These are phyloP conservation scores for Tolypocladium album DNA, from an alignment of 2,329 filamentous ascomycete genomes.

Conservation along the genomic window DNA sequence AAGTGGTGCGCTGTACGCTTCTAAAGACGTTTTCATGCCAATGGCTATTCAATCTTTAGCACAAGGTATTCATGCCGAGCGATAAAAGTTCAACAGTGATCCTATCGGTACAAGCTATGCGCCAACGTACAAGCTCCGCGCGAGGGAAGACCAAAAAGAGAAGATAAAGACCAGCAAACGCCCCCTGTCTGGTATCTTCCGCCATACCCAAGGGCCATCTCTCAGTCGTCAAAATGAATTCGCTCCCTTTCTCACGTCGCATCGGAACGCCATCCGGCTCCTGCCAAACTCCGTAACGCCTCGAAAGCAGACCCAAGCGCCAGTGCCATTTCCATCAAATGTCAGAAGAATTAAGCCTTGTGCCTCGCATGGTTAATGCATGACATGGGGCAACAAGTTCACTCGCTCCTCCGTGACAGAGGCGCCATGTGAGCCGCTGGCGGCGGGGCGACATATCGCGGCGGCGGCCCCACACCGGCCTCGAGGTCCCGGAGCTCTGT, in stretches of 20 bases:
- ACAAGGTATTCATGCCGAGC: background rate
- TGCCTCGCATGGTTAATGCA: background rate
- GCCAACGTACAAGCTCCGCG: background rate
- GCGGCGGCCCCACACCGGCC: slow-evolving; percentile 12
- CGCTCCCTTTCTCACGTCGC: background rate
- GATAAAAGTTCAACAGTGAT: background rate
- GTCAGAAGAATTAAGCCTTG: background rate
- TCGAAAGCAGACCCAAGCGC: background rate
- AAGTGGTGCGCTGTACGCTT: background rate
- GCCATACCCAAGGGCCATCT: background rate
- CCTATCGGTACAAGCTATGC: background rate
- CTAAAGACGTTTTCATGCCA: background rate
- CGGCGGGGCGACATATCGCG: slow-evolving; percentile 17
- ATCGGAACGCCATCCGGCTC: background rate
- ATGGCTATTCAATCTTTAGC: too few species aligned
- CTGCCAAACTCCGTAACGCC: background rate
- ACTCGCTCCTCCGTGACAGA: background rate
- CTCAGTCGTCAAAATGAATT: background rate
- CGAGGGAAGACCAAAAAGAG: background rate
- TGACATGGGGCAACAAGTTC: background rate
- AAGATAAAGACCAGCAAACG: background rate
- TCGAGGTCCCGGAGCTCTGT: slow-evolving; percentile 16
- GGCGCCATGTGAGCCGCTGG: slow-evolving; percentile 6
- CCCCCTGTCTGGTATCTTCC: background rate
- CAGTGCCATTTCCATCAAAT: background rate